phyloP scores from a whole-genome alignment of 2,329 filamentous ascomycete species.

The Xylariaceae sp. region DNA sequence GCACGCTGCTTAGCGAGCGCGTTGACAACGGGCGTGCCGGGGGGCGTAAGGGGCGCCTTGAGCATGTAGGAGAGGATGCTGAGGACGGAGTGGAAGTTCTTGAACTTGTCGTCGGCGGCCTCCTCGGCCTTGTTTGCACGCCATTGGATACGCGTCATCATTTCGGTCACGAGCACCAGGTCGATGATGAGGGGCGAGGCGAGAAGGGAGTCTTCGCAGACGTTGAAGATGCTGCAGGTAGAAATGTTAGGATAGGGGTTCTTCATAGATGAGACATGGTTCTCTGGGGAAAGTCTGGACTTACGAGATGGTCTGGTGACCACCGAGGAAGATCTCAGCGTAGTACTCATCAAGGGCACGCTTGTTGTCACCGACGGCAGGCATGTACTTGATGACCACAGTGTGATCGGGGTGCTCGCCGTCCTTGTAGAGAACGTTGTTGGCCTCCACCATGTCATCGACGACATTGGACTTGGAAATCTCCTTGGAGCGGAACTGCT shows the following conservation, averaged over 20 bases:
- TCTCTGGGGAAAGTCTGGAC: conserved; percentile 22
- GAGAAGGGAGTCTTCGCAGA: conserved; percentile 96
- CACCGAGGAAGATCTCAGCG: conserved; percentile 97
- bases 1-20: conserved; percentile 92
- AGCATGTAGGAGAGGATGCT: conserved; percentile 99
- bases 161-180: conserved; percentile 84
- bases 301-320: conserved; percentile 91
- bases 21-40: conserved; percentile 93
- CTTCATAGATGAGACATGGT: not conserved
- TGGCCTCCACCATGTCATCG: conserved; percentile 98
- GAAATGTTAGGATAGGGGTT: not conserved
- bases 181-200: conserved; percentile 97
- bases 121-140: conserved; percentile 54
- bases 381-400: conserved; percentile 99
- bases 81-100: conserved; percentile 93
- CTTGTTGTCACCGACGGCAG: conserved; percentile 97
- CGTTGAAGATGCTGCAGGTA: conserved; percentile 78
- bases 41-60: conserved; percentile 87
- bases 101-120: conserved; percentile 60
- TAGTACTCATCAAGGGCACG: conserved; percentile 98
- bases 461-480: conserved; percentile 99
- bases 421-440: conserved; percentile 80
- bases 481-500: conserved; percentile 99
- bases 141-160: conserved; percentile 99
- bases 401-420: conserved; percentile 97